Base-by-base conservation (phyloP, 2,329 filamentous ascomycete species). In the Colletotrichum viniferum region DNA sequence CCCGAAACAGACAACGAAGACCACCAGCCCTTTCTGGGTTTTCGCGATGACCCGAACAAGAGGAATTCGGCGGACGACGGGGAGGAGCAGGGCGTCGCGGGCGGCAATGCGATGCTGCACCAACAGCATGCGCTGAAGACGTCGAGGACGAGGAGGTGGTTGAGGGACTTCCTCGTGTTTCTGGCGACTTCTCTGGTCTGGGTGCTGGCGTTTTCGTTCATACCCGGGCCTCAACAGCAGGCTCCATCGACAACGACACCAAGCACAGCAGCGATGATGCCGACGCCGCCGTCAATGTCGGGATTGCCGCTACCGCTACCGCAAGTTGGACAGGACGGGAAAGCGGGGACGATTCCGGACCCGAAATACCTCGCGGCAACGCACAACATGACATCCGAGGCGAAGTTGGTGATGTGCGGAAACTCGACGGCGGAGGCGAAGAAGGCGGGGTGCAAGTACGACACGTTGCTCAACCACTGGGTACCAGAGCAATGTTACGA, bases 381-480 rank as follows among this genome's bases (percentile, higher is more conserved):
- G 14, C 78, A 79, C 63, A 79, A 79, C 71, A 76, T 78, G 68
- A 80, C 78, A 13, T 74, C 77, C 1, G 69, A 74, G 18, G 77
- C 79, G 14, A 66, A 65, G 13, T 52, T 78, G 10, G 60, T 79
- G 16, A 63, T 58, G 18, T 81, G 79, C 66, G 79, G 79, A 3
- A 78, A 74, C 60, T 77, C 79, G 7, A 69, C 76, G 4, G 26
- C 36, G 16, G 76, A 78, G 32, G 79, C 79, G 10, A 76, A 64
- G 16, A 58, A 65, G 4, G 62, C 56, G 1, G 74, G 73, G 16
- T 81, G 79, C 78, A 71, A 56, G 12, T 81, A 80, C 36, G 79
- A 80, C 67, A 78, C 80, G 21, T 69, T 81, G 4, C 32, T 80
- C 13, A 81, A 81, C 65, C 76, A 78, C 55, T 81, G 79, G 79